phyloP scores from a whole-genome alignment of 108 stramenopile species.

The Cyclotella sp. region DNA sequence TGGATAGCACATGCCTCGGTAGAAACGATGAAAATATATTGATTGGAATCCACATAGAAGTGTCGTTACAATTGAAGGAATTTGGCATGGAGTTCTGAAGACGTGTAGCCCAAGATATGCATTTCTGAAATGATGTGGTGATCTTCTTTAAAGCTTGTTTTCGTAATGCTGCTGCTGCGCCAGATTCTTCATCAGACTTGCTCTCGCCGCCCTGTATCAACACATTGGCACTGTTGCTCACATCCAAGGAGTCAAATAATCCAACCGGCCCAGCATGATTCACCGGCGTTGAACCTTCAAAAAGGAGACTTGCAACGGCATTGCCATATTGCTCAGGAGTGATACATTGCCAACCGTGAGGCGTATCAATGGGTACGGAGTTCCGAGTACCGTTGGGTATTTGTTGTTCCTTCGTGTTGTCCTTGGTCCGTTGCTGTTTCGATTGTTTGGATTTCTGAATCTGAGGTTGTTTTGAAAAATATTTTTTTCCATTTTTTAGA shows the following conservation, averaged over 20 bases:
- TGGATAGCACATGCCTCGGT: slow-evolving; percentile 11
- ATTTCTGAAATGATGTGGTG: slow-evolving; percentile 24
- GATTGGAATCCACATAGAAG: slow-evolving; percentile 9
- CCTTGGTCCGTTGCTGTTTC: slow-evolving; percentile 11
- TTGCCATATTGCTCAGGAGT: slow-evolving; percentile 60
- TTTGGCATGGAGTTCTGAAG: background rate
- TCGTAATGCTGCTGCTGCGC: background rate
- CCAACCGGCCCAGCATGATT: slow-evolving; percentile 38
- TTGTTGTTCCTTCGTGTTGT: slow-evolving; percentile 24
- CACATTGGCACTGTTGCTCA: slow-evolving; percentile 23
- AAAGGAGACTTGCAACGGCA: slow-evolving; percentile 36
- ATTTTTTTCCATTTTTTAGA: background rate
- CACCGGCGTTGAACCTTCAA: background rate
- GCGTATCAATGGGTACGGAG: slow-evolving; percentile 65
- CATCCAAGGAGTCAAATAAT: slow-evolving; percentile 44
- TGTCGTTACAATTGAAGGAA: background rate
- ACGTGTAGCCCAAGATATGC: slow-evolving; percentile 7
- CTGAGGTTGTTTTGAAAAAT: slow-evolving; percentile 3
- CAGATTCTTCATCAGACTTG: background rate
- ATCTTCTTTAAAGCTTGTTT: slow-evolving; percentile 39
- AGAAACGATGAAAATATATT: slow-evolving; percentile 20
- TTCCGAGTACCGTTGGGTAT: slow-evolving; percentile 60
- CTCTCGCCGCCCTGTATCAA: slow-evolving; percentile 13
- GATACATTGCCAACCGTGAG: slow-evolving; percentile 75
- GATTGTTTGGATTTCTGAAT: background rate